Evolutionary conservation across 176 grass and related monocot species (phyloP), one percentile per base, ranked within the genome.

Genomic region (Pontederia paniculata): DNA sequence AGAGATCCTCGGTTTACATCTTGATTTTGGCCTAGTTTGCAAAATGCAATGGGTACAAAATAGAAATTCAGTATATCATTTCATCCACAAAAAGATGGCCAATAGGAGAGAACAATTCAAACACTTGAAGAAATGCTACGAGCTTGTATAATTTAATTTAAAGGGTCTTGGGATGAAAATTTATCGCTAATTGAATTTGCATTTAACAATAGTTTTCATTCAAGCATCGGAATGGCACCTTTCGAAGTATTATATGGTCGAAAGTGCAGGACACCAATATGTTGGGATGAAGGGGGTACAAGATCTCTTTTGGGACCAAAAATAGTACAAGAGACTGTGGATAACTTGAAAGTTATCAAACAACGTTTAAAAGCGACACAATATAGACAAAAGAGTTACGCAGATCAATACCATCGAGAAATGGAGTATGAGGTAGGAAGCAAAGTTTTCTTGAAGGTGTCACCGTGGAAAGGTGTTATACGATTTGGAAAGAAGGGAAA

Each of bases 181-280:
- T 9, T 72, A 2, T 12, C 42, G 0, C 18, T 44, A 10, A 12
- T 19, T 10, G 52, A 57, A 44, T 69, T 69, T 21, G n/a, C 17
- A 12, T 60, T 49, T 18, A 60, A 60, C 13, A 48, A 60, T 28
- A 71, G 53, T 10, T 60, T 49, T 17, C 63, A 67, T 5, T 6
- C 45, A 2, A 53, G 44, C 0, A 50, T 67, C 3, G 46, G 44
- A 1, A 52, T 50, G 45, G n/a, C 44, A 3, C 63, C 44, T 12
- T 25, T 12, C 1, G 53, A 71, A 23, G 68, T 52, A 11, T 18
- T 59, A 9, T 71, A 56, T 48, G 54, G 37, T 8, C 5, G 31
- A 1, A 42, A 13, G 2, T 60, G 25, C 1, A 8, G 43, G 1
- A 59, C 68, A 31, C 68, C 53, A 5, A 20, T 59, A 9, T 60